phyloP scores from a whole-genome alignment of 805 yeast genomes.

The Blastobotrys mokoenaii region DNA sequence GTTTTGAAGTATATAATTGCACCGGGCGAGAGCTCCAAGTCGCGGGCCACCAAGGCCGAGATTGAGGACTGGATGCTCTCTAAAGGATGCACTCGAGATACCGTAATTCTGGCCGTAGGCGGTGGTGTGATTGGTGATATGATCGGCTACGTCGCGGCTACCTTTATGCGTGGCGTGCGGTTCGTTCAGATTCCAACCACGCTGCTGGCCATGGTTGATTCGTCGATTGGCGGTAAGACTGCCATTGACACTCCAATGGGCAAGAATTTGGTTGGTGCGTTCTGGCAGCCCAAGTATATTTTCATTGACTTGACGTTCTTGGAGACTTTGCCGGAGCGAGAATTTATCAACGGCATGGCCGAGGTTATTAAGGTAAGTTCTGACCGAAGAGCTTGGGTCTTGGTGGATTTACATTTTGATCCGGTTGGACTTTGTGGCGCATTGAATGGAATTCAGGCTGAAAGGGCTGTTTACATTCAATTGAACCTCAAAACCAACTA shows the following conservation, averaged over 20 bases:
- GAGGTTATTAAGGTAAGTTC: constrained; percentile 69
- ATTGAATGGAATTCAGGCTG: no score
- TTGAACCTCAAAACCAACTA: no score
- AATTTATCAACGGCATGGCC: constrained; percentile 96
- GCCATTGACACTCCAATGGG: constrained; percentile 97
- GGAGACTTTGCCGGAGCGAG: constrained; percentile 83
- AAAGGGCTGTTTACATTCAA: no score
- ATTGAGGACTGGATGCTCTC: constrained; percentile 82
- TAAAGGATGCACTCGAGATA: constrained; percentile 91
- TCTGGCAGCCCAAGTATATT: constrained; percentile 90
- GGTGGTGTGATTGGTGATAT: constrained; percentile 99
- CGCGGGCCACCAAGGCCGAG: constrained; percentile 78
- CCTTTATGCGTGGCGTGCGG: constrained; percentile 96
- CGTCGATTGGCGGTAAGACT: constrained; percentile 96
- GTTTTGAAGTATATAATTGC: constrained; percentile 65
- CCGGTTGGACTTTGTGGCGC: no score
- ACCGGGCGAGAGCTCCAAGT: constrained; percentile 92
- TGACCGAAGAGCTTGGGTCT: no score
- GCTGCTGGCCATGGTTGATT: constrained; percentile 92
- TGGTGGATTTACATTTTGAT: no score
- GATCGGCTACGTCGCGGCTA: constrained; percentile 99
- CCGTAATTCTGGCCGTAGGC: constrained; percentile 88
- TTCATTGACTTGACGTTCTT: constrained; percentile 83
- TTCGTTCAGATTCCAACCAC: constrained; percentile 93
- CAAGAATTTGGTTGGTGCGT: constrained; percentile 92